Evolutionary conservation across 371 early-diverging fungal species (phyloP).

Genomic region (Lichtheimia corymbifera): DNA sequence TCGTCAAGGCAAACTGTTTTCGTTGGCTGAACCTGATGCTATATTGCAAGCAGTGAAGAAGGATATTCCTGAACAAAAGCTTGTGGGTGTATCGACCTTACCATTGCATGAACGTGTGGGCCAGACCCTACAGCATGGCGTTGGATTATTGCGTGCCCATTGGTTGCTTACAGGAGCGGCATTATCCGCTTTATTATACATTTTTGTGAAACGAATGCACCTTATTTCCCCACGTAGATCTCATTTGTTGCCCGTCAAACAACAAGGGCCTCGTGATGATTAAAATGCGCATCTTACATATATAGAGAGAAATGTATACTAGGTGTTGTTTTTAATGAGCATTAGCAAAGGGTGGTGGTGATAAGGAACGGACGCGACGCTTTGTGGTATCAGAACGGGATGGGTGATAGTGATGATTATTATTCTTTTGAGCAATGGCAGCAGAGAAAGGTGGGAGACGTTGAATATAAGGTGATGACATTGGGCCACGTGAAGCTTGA

Average conservation of each 20-base stretch:
- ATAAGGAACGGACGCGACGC: constrained; percentile 14
- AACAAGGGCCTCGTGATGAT: constrained; percentile 3
- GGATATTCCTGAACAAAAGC: constrained; percentile 8
- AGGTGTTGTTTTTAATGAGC: not conserved
- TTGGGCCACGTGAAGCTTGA: constrained; percentile 7
- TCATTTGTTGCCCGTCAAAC: constrained; percentile 8
- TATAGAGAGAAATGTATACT: constrained; percentile 6
- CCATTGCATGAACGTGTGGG: constrained; percentile 18
- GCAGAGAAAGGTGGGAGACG: constrained; percentile 13
- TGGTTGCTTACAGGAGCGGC: constrained; percentile 27
- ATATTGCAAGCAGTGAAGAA: constrained; percentile 12
- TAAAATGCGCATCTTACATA: not conserved
- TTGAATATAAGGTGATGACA: constrained; percentile 3
- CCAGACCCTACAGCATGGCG: constrained; percentile 14
- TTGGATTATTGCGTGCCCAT: constrained; percentile 19
- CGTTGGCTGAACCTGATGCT: constrained; percentile 12
- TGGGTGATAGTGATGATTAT: not conserved
- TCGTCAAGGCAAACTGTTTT: constrained; percentile 10
- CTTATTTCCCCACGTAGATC: constrained; percentile 7
- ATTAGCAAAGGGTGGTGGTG: constrained; percentile 13
- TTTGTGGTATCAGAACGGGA: not conserved
- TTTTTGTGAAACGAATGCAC: constrained; percentile 17
- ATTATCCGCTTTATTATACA: constrained; percentile 19
- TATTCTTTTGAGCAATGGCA: constrained; percentile 3
- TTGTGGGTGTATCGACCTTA: constrained; percentile 21